Evolutionary conservation across 2,329 filamentous ascomycete genomes (phyloP).

Genomic region (Fusarium stilboides): DNA sequence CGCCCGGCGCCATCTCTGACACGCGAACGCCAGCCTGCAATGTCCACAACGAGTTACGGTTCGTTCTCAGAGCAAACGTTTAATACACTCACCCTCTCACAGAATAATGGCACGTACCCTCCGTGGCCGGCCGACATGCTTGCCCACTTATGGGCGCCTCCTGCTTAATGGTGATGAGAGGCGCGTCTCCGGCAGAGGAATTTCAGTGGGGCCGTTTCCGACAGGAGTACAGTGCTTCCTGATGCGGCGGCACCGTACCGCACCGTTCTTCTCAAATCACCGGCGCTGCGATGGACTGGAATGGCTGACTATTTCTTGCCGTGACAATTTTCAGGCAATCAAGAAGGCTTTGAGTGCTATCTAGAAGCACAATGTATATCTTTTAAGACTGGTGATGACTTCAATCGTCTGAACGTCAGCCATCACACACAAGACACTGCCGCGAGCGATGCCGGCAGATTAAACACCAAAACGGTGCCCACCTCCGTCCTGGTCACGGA

Average conservation of each 20-base stretch:
- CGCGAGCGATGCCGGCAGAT: constrained; percentile 25
- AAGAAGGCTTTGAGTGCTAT: not conserved
- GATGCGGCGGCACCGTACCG: constrained; percentile 29
- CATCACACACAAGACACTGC: constrained; percentile 6
- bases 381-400: too few species aligned
- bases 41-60: constrained; percentile 17
- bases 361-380: not conserved
- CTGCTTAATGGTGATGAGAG: constrained; percentile 19
- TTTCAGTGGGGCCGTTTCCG: constrained; percentile 43
- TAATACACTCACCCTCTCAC: constrained; percentile 23
- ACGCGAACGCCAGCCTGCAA: constrained; percentile 15
- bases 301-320: not conserved
- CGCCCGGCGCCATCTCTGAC: constrained; percentile 26
- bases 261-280: not conserved
- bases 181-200: constrained; percentile 32
- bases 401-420: not conserved
- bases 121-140: constrained; percentile 25
- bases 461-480: constrained; percentile 37
- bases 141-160: constrained; percentile 21
- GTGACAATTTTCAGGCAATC: not conserved
- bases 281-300: not conserved
- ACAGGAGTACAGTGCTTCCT: constrained; percentile 21
- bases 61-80: constrained; percentile 7
- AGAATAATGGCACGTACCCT: constrained; percentile 20
- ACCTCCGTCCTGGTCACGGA: constrained; percentile 43